These are phyloP conservation scores for Hypomontagnella submonticulosa DNA, from an alignment of 495 filamentous ascomycete species.

Conservation along the genomic window DNA sequence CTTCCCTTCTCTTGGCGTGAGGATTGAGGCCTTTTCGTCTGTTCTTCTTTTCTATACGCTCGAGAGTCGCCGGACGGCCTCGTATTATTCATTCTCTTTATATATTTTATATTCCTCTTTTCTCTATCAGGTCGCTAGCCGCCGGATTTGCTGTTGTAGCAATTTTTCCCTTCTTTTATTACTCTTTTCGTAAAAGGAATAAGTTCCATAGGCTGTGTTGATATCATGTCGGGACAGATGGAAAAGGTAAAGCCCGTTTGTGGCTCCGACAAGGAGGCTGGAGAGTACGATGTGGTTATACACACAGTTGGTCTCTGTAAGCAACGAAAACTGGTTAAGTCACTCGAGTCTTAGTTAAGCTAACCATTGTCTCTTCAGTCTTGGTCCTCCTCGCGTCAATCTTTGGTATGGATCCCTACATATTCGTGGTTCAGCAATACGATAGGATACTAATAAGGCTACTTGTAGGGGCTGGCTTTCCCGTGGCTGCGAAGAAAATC, in stretches of 20 bases:
- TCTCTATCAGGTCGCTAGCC: constrained; percentile 23
- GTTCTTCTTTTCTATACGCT: constrained; percentile 36
- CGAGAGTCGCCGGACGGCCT: constrained; percentile 47
- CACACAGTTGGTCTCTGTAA: constrained; percentile 63
- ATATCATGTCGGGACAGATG: constrained; percentile 37
- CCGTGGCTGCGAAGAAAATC: constrained; percentile 65
- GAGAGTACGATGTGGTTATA: constrained; percentile 61
- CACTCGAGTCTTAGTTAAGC: neutral
- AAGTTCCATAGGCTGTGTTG: neutral
- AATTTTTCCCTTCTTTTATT: constrained; percentile 27
- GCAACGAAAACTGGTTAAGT: constrained; percentile 30
- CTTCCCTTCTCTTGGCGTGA: constrained; percentile 44
- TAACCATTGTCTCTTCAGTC: constrained; percentile 44
- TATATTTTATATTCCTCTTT: no score
- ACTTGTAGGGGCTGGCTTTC: constrained; percentile 57
- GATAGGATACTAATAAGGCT: constrained; percentile 16
- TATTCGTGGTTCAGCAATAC: neutral
- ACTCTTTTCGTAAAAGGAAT: constrained; percentile 7
- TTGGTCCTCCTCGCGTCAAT: constrained; percentile 54
- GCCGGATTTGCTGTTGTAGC: constrained; percentile 25
- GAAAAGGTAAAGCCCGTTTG: constrained; percentile 56
- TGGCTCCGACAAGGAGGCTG: constrained; percentile 53
- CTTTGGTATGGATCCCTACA: constrained; percentile 47
- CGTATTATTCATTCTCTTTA: constrained; percentile 32
- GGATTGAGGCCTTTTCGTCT: constrained; percentile 47